Evolutionary conservation across 495 filamentous ascomycete genomes (phyloP).

Genomic region (Aspergillus baeticus): DNA sequence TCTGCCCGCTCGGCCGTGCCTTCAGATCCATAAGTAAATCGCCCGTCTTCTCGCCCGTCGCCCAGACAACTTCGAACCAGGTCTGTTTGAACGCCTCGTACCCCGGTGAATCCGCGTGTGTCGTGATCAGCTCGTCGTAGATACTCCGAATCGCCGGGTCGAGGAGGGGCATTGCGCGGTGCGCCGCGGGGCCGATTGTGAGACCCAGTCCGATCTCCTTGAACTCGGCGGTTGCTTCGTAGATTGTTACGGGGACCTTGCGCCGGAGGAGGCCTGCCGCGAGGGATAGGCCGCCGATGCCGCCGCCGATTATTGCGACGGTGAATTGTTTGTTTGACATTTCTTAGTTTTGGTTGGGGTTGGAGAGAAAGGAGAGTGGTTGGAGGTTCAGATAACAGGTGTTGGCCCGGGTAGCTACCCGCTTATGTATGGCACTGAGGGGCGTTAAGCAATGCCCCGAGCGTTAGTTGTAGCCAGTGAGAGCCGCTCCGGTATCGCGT

Average conservation of each 20-base stretch:
- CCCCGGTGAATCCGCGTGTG: slow-evolving; percentile 26
- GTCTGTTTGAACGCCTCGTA: slow-evolving; percentile 7
- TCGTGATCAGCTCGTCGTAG: slow-evolving; percentile 35
- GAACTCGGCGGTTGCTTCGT: slow-evolving; percentile 53
- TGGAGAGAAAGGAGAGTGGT: neutral
- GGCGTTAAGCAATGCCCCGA: neutral
- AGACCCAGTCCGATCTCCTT: slow-evolving; percentile 60
- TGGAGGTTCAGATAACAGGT: neutral
- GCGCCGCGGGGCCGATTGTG: slow-evolving; percentile 57
- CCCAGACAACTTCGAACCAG: slow-evolving; percentile 13
- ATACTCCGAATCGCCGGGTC: slow-evolving; percentile 39
- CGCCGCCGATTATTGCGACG: slow-evolving; percentile 60
- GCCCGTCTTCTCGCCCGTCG: slow-evolving; percentile 23
- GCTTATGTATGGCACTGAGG: neutral
- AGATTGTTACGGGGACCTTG: slow-evolving; percentile 47
- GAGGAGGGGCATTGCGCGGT: slow-evolving; percentile 51
- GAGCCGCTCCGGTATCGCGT: too few relatives aligned
- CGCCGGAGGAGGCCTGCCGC: slow-evolving; percentile 55
- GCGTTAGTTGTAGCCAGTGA: too few relatives aligned
- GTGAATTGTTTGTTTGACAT: slow-evolving; percentile 28
- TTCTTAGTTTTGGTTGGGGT: neutral
- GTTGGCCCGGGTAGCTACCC: neutral
- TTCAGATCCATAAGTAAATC: slow-evolving; percentile 31
- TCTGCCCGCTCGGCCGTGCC: slow-evolving; percentile 32
- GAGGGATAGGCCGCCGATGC: slow-evolving; percentile 58